phyloP scores from a whole-genome alignment of 1,284 basidiomycete species.

The Xerocomus alliaceus region DNA sequence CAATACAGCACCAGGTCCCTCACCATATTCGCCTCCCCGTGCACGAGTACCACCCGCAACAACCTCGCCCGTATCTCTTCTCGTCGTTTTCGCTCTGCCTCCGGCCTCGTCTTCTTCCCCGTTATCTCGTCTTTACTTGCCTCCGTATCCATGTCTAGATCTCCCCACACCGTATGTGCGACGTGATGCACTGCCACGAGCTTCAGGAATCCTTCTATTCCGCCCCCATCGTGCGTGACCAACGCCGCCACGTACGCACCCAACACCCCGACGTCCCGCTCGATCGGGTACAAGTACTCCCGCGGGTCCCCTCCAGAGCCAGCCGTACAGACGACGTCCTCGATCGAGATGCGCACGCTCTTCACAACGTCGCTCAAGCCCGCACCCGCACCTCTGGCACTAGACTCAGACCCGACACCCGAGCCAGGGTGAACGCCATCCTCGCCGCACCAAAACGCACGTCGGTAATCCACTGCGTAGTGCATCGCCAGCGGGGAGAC shows the following conservation, averaged over 20 bases:
- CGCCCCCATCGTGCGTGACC: constrained; percentile 37
- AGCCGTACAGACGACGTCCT: constrained; percentile 35
- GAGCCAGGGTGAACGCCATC: constrained; percentile 52
- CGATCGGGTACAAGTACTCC: constrained; percentile 77
- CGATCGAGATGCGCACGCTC: constrained; percentile 59
- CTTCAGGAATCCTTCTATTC: constrained; percentile 65
- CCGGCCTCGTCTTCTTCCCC: neutral
- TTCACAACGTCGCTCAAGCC: constrained; percentile 51
- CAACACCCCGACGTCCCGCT: constrained; percentile 71
- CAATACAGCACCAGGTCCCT: constrained; percentile 62
- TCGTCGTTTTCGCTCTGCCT: neutral
- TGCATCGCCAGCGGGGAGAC: constrained; percentile 74
- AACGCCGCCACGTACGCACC: constrained; percentile 62
- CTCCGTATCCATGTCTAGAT: constrained; percentile 43
- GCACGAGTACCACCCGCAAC: constrained; percentile 58
- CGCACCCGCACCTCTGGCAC: neutral
- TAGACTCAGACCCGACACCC: neutral
- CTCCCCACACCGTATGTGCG: constrained; percentile 77
- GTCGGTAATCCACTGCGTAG: constrained; percentile 86
- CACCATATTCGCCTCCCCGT: constrained; percentile 55
- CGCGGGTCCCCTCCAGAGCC: constrained; percentile 47
- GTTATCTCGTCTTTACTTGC: constrained; percentile 39
- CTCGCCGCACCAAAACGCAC: constrained; percentile 79
- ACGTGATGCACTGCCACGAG: constrained; percentile 83
- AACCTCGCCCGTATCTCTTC: constrained; percentile 48